phyloP scores from a whole-genome alignment of 257 asterid species.

The Ehretia macrophylla region DNA sequence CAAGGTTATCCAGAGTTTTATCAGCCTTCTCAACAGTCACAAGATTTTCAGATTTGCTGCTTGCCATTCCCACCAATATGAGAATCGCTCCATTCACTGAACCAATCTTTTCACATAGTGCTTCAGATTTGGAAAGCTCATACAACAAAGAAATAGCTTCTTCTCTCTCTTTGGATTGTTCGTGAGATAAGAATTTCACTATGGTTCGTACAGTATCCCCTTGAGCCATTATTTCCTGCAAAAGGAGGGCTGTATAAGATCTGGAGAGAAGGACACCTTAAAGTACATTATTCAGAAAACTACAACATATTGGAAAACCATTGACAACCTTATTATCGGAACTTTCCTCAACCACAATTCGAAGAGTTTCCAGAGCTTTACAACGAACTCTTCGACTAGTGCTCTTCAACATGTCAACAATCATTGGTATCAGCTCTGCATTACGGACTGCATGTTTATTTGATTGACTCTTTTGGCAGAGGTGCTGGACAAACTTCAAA shows the following conservation, averaged over 20 bases:
- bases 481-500: conserved; percentile 57
- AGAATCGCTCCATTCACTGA: conserved; percentile 83
- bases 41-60: conserved; percentile 82
- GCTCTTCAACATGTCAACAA: conserved; percentile 64
- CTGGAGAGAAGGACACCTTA: conserved; percentile 10
- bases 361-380: conserved; percentile 80
- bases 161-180: conserved; percentile 82
- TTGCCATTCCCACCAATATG: conserved; percentile 82
- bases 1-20: conserved; percentile 72
- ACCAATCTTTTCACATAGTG: conserved; percentile 78
- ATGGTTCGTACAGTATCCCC: conserved; percentile 85
- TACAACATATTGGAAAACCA: conserved; percentile 28
- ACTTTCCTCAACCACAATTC: conserved; percentile 77
- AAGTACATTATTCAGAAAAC: not conserved
- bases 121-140: conserved; percentile 82
- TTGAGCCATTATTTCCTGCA: conserved; percentile 88
- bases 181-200: conserved; percentile 70
- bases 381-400: conserved; percentile 67
- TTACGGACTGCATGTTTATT: conserved; percentile 67
- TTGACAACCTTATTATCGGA: conserved; percentile 81
- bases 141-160: conserved; percentile 79
- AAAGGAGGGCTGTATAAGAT: conserved; percentile 8
- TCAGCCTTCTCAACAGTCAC: conserved; percentile 77
- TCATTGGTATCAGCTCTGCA: conserved; percentile 75
- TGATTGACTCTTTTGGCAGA: conserved; percentile 55